Evolutionary conservation across 768 basidiomycete species (phyloP), one percentile per base, ranked within the genome.

Genomic region (Pleurotus cornucopiae): DNA sequence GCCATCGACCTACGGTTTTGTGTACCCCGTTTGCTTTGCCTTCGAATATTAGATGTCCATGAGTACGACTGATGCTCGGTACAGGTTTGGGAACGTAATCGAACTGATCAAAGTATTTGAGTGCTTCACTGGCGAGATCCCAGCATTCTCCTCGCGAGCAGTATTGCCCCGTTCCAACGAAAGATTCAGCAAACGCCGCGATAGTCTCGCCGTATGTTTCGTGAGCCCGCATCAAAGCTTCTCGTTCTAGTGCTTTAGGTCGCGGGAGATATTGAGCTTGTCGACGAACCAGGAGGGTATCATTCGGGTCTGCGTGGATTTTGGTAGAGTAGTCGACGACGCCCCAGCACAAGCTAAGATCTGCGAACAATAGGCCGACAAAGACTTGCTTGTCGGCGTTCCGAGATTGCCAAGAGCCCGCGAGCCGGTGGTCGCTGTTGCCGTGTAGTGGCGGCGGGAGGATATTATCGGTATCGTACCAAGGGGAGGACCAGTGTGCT

Each of bases 111-210:
- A 77, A 74, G 46, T 73, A 69, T 54, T 72, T 71, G 55, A 84
- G 69, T 25, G 72, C 80, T 66, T 81, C 75, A 60, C 71, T 68
- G 13, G 82, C 81, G 30, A 84, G 63, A 67, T 82, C 80, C 82
- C 82, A 84, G 64, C 81, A 82, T 60, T 81, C 80, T 38, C 80
- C 79, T 21, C 75, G 74, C n/a, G 69, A 79, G 55, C 81, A 76
- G 49, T 71, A 75, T 55, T 69, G 59, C 4, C 77, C 76, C 1
- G 72, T 66, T 2, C 66, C 74, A 39, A 71, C 70, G 59, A 75
- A 82, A 23, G 68, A 64, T 61, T 78, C 76, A 14, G 78, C 82
- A 60, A 74, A 83, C 20, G 66, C 65, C 0, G 76, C 80, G 39
- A 83, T 68, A 1, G 71, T 71, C 48, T 78, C 76, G 34, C 80